Conservation (phyloP, 495 filamentous ascomycete species). For the Friedmanniomyces simplex region DNA sequence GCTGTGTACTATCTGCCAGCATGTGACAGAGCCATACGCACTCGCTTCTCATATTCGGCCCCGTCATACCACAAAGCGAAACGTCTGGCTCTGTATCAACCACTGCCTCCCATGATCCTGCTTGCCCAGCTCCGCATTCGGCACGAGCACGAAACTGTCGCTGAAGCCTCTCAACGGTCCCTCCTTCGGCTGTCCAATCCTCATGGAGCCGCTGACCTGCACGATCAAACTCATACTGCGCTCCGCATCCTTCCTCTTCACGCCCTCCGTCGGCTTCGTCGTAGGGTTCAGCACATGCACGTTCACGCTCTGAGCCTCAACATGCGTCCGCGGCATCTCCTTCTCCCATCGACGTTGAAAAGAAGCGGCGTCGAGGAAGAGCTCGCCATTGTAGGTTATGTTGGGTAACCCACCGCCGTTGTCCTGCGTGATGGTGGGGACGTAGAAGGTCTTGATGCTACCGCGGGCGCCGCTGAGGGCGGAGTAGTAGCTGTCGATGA, state of each 20-base stretch:
- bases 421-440: conserved; percentile 32
- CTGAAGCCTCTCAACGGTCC: conserved; percentile 55
- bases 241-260: conserved; percentile 31
- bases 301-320: conserved; percentile 59
- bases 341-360: conserved; percentile 52
- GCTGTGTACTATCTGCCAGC: no score
- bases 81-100: conserved; percentile 66
- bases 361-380: conserved; percentile 42
- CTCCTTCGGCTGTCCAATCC: conserved; percentile 46
- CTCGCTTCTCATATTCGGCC: neutral
- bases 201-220: conserved; percentile 55
- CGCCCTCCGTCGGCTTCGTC: conserved; percentile 30
- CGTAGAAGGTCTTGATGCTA: conserved; percentile 49
- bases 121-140: conserved; percentile 50
- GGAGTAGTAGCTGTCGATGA: conserved; percentile 28
- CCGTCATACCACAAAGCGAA: conserved; percentile 32
- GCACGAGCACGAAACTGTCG: conserved; percentile 66
- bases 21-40: no score
- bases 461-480: conserved; percentile 46
- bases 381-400: conserved; percentile 59
- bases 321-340: conserved; percentile 47
- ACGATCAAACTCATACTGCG: conserved; percentile 60
- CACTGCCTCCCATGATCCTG: conserved; percentile 36
- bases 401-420: conserved; percentile 36
- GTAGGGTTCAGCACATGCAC: conserved; percentile 63